Percentiles rank a stretch among this genome's conserved stretches.
These are phyloP conservation scores for Penicillium expansum DNA, from an alignment of 2,329 filamentous ascomycete genomes.

Conservation along the genomic window DNA sequence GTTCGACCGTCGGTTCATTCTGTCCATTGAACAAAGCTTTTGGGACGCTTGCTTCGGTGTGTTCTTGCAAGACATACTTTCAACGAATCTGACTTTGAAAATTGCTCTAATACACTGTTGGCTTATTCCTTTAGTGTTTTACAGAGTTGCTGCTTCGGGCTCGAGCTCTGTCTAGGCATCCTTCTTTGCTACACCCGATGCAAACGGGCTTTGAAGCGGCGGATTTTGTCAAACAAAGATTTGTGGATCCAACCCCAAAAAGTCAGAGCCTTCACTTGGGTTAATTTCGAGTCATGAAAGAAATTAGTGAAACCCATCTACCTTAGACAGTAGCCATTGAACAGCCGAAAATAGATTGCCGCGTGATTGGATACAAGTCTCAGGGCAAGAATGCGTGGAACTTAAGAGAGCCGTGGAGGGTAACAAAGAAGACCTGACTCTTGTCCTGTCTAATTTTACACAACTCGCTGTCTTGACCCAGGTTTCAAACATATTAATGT, in stretches of 20 bases:
- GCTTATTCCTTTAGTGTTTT: background rate
- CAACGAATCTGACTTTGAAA: no score
- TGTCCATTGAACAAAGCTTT: background rate
- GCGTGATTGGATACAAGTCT: background rate
- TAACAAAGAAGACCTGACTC: background rate
- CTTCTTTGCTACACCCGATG: no score
- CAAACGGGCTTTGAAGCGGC: no score
- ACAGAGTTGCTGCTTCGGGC: background rate
- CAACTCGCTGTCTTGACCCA: background rate
- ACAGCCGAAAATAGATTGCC: background rate
- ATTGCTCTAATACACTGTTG: background rate
- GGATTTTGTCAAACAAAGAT: background rate
- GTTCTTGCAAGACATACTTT: no score
- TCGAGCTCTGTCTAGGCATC: background rate
- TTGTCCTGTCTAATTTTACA: background rate
- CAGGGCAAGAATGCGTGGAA: background rate
- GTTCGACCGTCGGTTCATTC: background rate
- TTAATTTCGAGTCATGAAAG: background rate
- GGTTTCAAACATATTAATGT: no score
- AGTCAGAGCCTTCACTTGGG: background rate
- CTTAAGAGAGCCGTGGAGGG: background rate
- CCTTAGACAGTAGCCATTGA: no score
- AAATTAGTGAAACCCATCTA: background rate
- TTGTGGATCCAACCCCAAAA: background rate
- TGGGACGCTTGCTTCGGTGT: background rate